Evolutionary conservation across 257 asterid genomes (phyloP).

Genomic region (Plectranthus barbatus): DNA sequence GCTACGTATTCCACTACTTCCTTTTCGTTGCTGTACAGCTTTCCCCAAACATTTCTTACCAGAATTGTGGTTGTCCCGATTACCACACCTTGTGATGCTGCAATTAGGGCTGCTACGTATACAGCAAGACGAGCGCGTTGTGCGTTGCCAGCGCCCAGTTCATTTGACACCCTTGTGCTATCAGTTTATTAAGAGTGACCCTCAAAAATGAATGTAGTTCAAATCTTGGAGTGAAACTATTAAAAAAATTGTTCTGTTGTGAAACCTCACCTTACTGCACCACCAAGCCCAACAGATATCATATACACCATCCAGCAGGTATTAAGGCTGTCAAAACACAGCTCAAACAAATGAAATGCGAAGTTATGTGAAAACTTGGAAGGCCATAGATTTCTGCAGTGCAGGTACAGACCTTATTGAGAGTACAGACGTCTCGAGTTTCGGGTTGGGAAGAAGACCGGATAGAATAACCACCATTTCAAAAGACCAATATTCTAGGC

Average conservation of each 20-base stretch:
- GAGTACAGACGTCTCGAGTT: conserved; percentile 60
- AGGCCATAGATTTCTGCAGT: not conserved
- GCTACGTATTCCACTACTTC: conserved; percentile 59
- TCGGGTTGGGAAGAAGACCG: conserved; percentile 69
- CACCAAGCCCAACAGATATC: conserved; percentile 75
- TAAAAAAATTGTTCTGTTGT: too few species aligned
- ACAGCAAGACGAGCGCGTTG: conserved; percentile 47
- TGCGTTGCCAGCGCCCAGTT: conserved; percentile 54
- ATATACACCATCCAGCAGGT: conserved; percentile 72
- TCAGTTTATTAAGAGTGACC: not conserved
- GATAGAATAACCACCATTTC: conserved; percentile 70
- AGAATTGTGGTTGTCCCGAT: conserved; percentile 32
- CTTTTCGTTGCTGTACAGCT: conserved; percentile 52
- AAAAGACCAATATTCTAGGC: conserved; percentile 68
- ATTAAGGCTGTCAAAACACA: conserved; percentile 38
- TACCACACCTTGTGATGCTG: conserved; percentile 40
- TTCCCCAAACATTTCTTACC: conserved; percentile 56
- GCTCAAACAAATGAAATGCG: not conserved
- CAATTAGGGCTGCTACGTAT: conserved; percentile 32
- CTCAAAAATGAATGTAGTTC: not conserved
- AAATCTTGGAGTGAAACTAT: too few species aligned
- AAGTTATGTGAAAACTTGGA: not conserved
- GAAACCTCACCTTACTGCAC: conserved; percentile 57
- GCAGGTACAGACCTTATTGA: conserved; percentile 45
- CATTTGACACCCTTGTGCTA: conserved; percentile 74